Evolutionary conservation across 176 grass and related monocot species (phyloP).

Genomic region (Cenchrus fungigraminus): DNA sequence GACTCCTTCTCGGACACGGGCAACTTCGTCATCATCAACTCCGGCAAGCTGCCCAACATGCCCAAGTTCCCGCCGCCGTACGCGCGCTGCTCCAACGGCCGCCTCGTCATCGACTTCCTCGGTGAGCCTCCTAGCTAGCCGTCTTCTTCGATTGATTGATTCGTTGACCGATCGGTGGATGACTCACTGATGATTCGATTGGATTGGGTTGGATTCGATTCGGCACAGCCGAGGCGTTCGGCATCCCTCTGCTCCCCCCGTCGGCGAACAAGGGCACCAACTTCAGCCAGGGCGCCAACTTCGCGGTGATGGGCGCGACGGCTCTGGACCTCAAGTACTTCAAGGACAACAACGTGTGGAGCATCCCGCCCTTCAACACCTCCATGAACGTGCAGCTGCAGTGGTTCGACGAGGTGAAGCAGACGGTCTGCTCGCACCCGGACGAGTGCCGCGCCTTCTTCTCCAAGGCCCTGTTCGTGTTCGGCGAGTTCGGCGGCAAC

Average conservation of each 20-base stretch:
- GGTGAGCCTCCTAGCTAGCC: neutral
- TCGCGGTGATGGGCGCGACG: conserved; percentile 79
- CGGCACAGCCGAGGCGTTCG: conserved; percentile 67
- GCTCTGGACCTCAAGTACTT: conserved; percentile 76
- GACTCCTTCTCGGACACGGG: conserved; percentile 89
- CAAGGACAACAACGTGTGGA: conserved; percentile 62
- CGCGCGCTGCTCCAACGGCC: conserved; percentile 80
- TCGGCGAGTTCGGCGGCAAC: conserved; percentile 94
- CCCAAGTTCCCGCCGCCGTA: conserved; percentile 78
- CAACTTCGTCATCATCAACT: conserved; percentile 82
- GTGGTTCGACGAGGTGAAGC: conserved; percentile 79
- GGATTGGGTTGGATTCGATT: neutral
- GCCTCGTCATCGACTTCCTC: conserved; percentile 83
- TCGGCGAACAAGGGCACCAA: conserved; percentile 59
- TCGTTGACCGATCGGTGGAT: neutral
- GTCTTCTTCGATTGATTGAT: neutral
- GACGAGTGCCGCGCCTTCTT: conserved; percentile 65
- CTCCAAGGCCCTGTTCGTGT: conserved; percentile 67
- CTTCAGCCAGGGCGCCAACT: conserved; percentile 89
- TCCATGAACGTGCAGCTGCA: conserved; percentile 69
- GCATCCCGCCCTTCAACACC: conserved; percentile 64
- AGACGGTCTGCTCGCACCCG: conserved; percentile 31
- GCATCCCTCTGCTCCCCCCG: conserved; percentile 62
- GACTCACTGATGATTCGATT: neutral
- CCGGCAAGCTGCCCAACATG: conserved; percentile 62